phyloP scores from a whole-genome alignment of 768 basidiomycete species.

The Pholiota molesta region DNA sequence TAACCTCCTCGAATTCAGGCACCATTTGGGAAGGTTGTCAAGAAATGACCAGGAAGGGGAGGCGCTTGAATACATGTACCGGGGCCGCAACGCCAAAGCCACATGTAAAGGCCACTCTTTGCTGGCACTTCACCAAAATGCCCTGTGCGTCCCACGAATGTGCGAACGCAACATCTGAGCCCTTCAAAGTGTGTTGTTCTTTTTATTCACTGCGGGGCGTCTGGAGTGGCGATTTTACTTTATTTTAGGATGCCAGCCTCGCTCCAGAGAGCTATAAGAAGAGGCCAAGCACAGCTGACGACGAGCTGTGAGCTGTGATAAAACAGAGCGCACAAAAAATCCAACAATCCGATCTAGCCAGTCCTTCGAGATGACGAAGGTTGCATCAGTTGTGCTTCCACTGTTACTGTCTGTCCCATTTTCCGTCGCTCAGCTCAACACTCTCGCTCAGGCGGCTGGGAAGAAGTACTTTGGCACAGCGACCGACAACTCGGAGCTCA shows the following conservation, averaged over 20 bases:
- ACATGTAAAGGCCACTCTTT: conserved; percentile 2
- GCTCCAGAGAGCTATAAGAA: conserved; percentile 9
- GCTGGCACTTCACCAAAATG: background rate
- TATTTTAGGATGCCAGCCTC: conserved; percentile 3
- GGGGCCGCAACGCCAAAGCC: conserved; percentile 11
- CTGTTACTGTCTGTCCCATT: conserved; percentile 14
- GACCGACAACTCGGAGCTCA: conserved; percentile 47
- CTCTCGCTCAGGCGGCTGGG: conserved; percentile 15
- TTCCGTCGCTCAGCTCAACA: conserved; percentile 19
- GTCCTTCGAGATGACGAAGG: conserved; percentile 14
- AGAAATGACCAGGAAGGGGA: background rate
- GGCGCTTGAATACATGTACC: background rate
- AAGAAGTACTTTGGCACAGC: conserved; percentile 11
- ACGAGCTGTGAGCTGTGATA: background rate
- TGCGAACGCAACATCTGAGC: conserved; percentile 17
- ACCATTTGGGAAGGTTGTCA: background rate
- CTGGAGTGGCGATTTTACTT: background rate
- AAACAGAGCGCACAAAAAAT: background rate
- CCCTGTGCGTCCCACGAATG: conserved; percentile 18
- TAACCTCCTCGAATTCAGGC: background rate
- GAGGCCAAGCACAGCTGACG: background rate
- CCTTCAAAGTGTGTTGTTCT: conserved; percentile 1
- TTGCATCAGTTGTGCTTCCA: conserved; percentile 7
- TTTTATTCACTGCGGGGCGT: conserved; percentile 1
- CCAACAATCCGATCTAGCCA: background rate